Base-by-base conservation (phyloP, 2,329 filamentous ascomycete species). In the Paraphaeosphaeria sporulosa region DNA sequence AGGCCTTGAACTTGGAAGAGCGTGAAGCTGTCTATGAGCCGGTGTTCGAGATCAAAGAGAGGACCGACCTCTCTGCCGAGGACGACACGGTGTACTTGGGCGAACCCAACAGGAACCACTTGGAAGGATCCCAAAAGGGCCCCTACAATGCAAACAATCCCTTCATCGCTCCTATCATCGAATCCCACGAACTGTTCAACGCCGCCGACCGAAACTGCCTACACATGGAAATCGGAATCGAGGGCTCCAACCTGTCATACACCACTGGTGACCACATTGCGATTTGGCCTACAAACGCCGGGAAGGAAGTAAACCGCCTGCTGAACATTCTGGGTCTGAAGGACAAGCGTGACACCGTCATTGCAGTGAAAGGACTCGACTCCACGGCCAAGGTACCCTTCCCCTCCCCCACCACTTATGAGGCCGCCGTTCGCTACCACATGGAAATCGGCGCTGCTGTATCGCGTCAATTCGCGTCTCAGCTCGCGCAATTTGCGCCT, bases 191-290 rank as follows among this genome's bases (percentile, higher is more conserved):
- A 81, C 78, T 99, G 13, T 99, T 99, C 83, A 89, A 85, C 53
- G 90, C 91, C 79, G 92, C 93, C 79, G 92, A 93, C 74, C 87
- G 96, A 63, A 97, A 98, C 84, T 99, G 95, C 76, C 84, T 99
- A 67, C 96, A 99, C 80, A 89, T 98, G 86, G 96, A 99, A 79
- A 88, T 99, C 65, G 93, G 96, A 76, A 87, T 99, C 70, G 90
- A 89, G 72, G 92, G 88, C 69, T 97, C 94, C 55, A 96, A 96
- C 77, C 84, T 99, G 64, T 88, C 86, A 47, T 99, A 99, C 83
- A 93, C 96, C 71, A 99, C 95, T 55, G 95, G 95, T 77, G 96
- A 99, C 76, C 96, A 99, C 79, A 91, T 99, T 74, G 95, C 95
- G 44, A 82, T 99, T 71, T 99, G 96, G 96, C 95, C 96, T 40